phyloP scores from a whole-genome alignment of 345 rosid genomes.

The Populus ilicifolia region DNA sequence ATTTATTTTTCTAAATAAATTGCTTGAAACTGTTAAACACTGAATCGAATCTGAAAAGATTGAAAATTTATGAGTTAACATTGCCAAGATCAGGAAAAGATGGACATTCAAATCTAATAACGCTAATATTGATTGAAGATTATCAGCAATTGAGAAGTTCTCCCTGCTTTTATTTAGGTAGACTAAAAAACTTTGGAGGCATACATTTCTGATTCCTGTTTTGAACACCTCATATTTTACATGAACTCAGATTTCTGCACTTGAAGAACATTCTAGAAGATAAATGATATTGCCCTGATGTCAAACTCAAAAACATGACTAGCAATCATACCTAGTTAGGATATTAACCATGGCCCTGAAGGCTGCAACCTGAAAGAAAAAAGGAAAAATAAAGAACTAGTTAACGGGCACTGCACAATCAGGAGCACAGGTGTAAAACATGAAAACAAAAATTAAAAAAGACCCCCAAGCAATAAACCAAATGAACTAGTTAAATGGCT shows the following conservation, averaged over 20 bases:
- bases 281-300: background rate
- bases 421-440: constrained; percentile 4
- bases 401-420: constrained; percentile 13
- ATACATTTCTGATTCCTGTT: background rate
- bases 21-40: background rate
- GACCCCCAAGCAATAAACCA: constrained; percentile 6
- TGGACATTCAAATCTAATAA: too few relatives aligned
- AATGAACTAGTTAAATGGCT: background rate
- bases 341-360: constrained; percentile 99
- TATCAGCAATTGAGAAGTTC: background rate
- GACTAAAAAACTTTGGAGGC: background rate
- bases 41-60: too few relatives aligned
- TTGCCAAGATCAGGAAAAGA: too few relatives aligned
- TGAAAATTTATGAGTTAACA: too few relatives aligned
- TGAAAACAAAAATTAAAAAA: background rate
- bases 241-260: background rate
- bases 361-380: constrained; percentile 85
- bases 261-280: background rate
- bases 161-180: background rate
- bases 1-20: background rate
- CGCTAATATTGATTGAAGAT: background rate
- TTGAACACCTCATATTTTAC: background rate
- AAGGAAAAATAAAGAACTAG: constrained; percentile 15
- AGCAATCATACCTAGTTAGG: constrained; percentile 67
- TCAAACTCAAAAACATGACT: background rate